Base-by-base conservation (phyloP, 176 grass and related monocot genomes). In the Cenchrus americanus region DNA sequence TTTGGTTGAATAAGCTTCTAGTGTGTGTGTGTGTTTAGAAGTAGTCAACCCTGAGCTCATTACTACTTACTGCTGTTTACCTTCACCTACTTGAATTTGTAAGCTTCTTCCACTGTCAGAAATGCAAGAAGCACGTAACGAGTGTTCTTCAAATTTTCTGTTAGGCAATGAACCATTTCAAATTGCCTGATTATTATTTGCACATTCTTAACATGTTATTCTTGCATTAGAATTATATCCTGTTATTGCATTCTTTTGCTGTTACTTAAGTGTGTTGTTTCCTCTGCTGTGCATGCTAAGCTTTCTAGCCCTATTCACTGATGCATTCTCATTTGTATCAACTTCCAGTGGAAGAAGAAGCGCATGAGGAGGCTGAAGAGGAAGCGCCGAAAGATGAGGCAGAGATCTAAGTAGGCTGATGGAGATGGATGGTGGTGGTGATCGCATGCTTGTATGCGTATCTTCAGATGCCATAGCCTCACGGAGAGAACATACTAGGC, bases 341-440 rank as follows among this genome's bases (percentile, higher is more conserved):
- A 66, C n/a, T 19, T 84, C 73, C 84, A 97, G 94, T 97, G 94
- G 94, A 97, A 97, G 94, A 97, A 97, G 94, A 97, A 97, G 94
- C 90, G 94, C 2, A 97, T 94, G 94, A 97, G 94, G 92, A 97
- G 94, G 69, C 80, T 97, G 70, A 97, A 97, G 89, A 97, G 94
- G 89, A 97, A 97, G 94, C 94, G 94, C 86, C 83, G 94, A 92
- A 97, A 94, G 92, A 97, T 97, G 94, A 92, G 94, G 85, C 92
- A 97, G 94, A 80, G 94, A 90, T 97, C 94, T 4, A 97, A 97
- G 94, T 97, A 94, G 41, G 81, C 80, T 71, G 34, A 48, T 70
- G 32, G 32, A 75, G 73, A 44, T 62, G 41, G 79, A 51, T 61
- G 75, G 5, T 62, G 50, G 53, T 0, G 66, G 62, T 75, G 79